Base-by-base conservation (phyloP, 495 filamentous ascomycete genomes). In the Hypomontagnella submonticulosa region DNA sequence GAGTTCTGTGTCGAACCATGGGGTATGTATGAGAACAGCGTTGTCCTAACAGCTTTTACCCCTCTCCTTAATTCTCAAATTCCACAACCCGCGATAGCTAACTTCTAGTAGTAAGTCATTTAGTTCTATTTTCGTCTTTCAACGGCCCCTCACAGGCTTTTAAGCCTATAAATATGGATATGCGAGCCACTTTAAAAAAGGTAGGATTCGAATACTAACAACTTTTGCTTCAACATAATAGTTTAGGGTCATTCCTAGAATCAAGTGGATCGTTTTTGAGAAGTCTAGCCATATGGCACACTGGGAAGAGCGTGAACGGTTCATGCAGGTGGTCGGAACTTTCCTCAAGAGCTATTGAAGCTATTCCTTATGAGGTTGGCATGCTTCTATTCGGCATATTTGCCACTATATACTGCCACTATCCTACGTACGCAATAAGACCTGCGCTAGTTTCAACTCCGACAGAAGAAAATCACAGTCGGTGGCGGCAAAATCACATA, bases 221-320 rank as follows among this genome's bases (percentile, higher is more conserved):
- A 16, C 7, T 16, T n/a, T 5, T 10, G 1, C 32, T 36, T 50
- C 47, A 32, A 30, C 15, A 50, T 18, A 50, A n/a, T 34, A 50
- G 66, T 83, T 82, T 58, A 42, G 72, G 27, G 49, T 58, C 4
- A 79, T 80, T 20, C 48, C 65, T 4, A 79, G 76, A 20, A 75
- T 80, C 12, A 82, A 77, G 56, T 85, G 82, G 83, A 68, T 82
- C 4, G 72, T 63, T 6, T 76, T 83, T 18, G 75, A 73, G 32
- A 72, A 79, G 23, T 77, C 78, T 10, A 79, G 77, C 40, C 83
- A 85, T 68, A 75, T 80, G 71, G 72, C 73, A 0, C 76, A 79
- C 36, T 77, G 71, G 32, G 82, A 85, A 63, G 80, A 83, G 54
- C 70, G 73, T 6, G 77, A 83, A 55, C 57, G 64, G 36, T 82